phyloP scores from a whole-genome alignment of 169 alveolate genomes.

The Plasmodium vivax region DNA sequence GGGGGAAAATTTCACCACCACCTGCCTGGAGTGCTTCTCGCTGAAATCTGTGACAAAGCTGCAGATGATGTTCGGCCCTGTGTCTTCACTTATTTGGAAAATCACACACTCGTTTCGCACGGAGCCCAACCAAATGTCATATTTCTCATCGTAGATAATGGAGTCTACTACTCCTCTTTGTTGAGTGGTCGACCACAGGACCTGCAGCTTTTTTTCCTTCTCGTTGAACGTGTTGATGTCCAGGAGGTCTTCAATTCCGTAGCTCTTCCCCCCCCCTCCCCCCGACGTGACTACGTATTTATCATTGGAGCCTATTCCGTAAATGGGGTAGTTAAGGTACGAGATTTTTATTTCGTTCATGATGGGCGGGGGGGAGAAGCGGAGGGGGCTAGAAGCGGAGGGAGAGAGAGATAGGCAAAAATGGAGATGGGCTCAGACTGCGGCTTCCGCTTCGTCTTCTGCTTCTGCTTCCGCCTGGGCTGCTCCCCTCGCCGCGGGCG shows the following conservation, averaged over 20 bases:
- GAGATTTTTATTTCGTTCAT: conserved; percentile 70
- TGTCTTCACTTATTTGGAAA: conserved; percentile 75
- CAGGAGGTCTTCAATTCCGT: conserved; percentile 82
- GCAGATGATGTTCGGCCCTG: conserved; percentile 76
- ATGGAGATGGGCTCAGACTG: no score
- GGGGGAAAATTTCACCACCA: conserved; percentile 63
- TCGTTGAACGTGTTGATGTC: conserved; percentile 69
- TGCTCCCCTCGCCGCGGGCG: neutral
- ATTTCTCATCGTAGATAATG: conserved; percentile 40
- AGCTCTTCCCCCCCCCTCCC: conserved; percentile 87
- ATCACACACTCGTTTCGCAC: conserved; percentile 77
- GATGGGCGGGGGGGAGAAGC: neutral
- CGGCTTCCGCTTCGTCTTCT: no score
- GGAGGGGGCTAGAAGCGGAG: neutral
- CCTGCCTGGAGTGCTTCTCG: conserved; percentile 77
- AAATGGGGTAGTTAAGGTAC: conserved; percentile 66
- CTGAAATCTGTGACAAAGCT: conserved; percentile 74
- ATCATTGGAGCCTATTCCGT: conserved; percentile 80
- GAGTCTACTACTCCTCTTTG: conserved; percentile 72
- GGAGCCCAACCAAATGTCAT: conserved; percentile 85
- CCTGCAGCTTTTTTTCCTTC: conserved; percentile 45
- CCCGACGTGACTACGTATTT: conserved; percentile 85
- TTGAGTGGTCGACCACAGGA: conserved; percentile 61
- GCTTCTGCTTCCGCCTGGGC: neutral
- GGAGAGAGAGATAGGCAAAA: no score